A percentile compares a stretch with the other conserved stretches of the same genome.
These are phyloP conservation scores for Rhododendron molle DNA, from an alignment of 148 eudicot genomes.

Conservation along the genomic window DNA sequence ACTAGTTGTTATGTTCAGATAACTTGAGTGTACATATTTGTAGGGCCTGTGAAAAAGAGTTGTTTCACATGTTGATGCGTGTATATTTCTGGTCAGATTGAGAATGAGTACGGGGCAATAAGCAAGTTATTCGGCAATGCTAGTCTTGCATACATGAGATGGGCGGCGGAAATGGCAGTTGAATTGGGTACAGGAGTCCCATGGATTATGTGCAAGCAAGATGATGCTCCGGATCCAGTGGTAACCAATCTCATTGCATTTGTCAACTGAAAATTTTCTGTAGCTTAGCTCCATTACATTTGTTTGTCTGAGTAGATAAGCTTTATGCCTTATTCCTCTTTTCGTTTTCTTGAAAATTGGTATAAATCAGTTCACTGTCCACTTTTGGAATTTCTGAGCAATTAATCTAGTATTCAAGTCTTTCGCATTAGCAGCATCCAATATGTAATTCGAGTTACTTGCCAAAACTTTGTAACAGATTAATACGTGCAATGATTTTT, in stretches of 20 bases:
- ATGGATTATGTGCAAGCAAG: conserved; percentile 96
- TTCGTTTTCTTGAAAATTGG: not conserved
- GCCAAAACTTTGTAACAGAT: conserved; percentile 47
- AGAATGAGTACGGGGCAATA: conserved; percentile 74
- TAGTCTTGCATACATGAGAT: conserved; percentile 66
- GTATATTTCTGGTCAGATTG: conserved; percentile 45
- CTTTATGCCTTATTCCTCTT: not conserved
- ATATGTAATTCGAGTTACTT: not conserved
- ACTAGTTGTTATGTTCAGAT: not conserved
- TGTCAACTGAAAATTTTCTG: not conserved
- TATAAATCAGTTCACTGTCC: not conserved
- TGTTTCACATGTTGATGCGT: not conserved
- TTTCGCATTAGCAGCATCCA: not conserved
- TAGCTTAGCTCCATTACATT: not conserved
- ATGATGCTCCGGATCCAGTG: conserved; percentile 86
- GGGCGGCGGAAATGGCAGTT: conserved; percentile 96
- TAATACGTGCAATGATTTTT: conserved; percentile 92
- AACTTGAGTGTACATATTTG: too few relatives aligned
- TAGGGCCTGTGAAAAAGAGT: not conserved
- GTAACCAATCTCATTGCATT: conserved; percentile 28
- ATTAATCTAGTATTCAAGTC: not conserved
- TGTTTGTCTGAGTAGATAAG: not conserved
- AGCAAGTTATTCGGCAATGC: conserved; percentile 24
- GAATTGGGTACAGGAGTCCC: conserved; percentile 79
- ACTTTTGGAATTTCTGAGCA: not conserved